Conservation (phyloP, 1,284 basidiomycete genomes). For the Trichosporon sp. region DNA sequence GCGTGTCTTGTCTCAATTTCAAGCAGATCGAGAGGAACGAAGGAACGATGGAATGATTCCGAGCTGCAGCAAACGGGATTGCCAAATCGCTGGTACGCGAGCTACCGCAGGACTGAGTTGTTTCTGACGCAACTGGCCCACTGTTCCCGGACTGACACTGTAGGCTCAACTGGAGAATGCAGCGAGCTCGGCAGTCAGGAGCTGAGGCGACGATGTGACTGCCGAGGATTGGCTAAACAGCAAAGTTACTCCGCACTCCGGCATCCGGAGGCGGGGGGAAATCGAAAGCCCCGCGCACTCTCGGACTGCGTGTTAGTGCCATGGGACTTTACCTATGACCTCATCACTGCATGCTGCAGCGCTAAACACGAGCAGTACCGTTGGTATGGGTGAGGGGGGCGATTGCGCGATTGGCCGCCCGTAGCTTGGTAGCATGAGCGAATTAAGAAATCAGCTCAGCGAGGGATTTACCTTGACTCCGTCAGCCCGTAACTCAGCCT, state of each 20-base stretch:
- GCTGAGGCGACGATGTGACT: background rate
- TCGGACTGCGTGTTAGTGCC: background rate
- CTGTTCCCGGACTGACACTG: background rate
- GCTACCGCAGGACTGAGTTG: background rate
- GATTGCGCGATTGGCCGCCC: background rate
- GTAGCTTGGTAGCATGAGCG: background rate
- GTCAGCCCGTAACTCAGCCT: background rate
- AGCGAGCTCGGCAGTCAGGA: too few relatives aligned
- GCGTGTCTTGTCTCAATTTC: background rate
- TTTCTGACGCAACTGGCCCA: background rate
- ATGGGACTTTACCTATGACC: background rate
- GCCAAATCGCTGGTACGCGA: background rate
- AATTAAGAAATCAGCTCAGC: background rate
- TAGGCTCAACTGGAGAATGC: background rate
- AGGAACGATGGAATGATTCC: background rate
- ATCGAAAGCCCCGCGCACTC: background rate
- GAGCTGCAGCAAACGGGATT: background rate
- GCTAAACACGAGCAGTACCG: too few relatives aligned
- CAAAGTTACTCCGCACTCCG: slow-evolving; percentile 6
- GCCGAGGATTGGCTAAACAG: background rate
- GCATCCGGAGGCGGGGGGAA: background rate
- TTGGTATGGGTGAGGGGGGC: too few relatives aligned
- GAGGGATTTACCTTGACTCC: slow-evolving; percentile 8
- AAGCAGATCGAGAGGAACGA: background rate
- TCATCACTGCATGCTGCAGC: background rate